Conservation (phyloP, 129 eudicot genomes). For the Tanacetum coccineum region DNA sequence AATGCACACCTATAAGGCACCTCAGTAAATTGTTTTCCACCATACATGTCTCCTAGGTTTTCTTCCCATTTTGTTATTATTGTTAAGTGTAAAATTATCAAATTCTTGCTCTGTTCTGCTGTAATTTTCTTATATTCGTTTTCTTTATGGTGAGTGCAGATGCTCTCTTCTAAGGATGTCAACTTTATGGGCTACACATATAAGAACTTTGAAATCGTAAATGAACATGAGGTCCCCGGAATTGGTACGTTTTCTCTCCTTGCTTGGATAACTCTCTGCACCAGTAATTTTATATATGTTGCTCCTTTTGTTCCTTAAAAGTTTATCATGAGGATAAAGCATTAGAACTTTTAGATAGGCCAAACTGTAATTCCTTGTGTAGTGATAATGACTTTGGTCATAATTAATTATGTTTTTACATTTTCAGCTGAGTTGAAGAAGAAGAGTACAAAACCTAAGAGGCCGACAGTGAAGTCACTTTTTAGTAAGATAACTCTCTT, state of each 20-base stretch:
- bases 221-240: conserved; percentile 86
- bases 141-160: conserved; percentile 42
- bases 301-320: background rate
- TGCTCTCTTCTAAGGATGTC: conserved; percentile 93
- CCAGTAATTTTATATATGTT: background rate
- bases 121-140: background rate
- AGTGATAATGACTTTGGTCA: conserved; percentile 1
- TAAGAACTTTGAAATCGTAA: conserved; percentile 87
- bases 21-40: background rate
- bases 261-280: background rate
- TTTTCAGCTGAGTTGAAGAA: conserved; percentile 89
- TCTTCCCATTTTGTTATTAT: background rate
- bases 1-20: background rate
- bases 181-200: conserved; percentile 95
- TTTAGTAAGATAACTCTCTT: conserved; percentile 61
- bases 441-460: conserved; percentile 84
- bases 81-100: conserved; percentile 2
- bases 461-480: conserved; percentile 96
- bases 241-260: conserved; percentile 49
- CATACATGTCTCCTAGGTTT: background rate
- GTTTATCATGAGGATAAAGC: conserved; percentile 8
- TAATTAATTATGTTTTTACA: conserved; percentile 1
- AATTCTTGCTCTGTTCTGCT: conserved; percentile 1
- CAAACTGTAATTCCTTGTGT: conserved; percentile 1
- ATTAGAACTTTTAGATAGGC: conserved; percentile 9